Evolutionary conservation across 345 rosid species (phyloP).

Genomic region (Gossypium stocksii): DNA sequence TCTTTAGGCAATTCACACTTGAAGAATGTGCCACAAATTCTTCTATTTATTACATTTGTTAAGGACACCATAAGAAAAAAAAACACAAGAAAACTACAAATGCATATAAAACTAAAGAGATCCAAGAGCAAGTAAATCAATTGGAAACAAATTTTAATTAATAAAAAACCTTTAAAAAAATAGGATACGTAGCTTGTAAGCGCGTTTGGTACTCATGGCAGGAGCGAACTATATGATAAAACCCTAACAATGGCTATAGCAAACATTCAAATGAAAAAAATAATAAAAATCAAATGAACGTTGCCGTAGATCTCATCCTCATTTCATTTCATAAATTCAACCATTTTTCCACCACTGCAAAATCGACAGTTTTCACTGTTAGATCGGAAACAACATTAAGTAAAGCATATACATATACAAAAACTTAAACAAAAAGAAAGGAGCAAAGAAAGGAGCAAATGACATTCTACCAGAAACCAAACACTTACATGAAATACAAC

Average conservation of each 20-base stretch:
- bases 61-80: slow-evolving; percentile 31
- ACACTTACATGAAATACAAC: neutral
- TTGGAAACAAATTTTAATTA: slow-evolving; percentile 6
- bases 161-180: slow-evolving; percentile 12
- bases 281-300: slow-evolving; percentile 25
- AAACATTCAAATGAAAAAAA: slow-evolving; percentile 22
- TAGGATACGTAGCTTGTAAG: slow-evolving; percentile 99
- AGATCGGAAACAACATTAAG: slow-evolving; percentile 11
- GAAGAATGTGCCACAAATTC: slow-evolving; percentile 99
- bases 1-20: slow-evolving; percentile 85
- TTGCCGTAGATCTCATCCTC: slow-evolving; percentile 28
- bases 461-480: slow-evolving; percentile 13
- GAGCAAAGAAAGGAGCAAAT: slow-evolving; percentile 8
- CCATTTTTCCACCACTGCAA: slow-evolving; percentile 10
- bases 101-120: neutral
- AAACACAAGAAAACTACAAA: neutral
- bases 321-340: neutral
- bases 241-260: slow-evolving; percentile 34
- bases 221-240: slow-evolving; percentile 27
- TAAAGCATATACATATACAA: neutral
- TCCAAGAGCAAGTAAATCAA: slow-evolving; percentile 25
- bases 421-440: neutral
- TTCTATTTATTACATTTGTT: slow-evolving; percentile 49
- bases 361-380: neutral
- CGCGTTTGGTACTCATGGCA: slow-evolving; percentile 92